Conservation (phyloP, 2,329 filamentous ascomycete genomes). For the Arthrobotrys entomopaga region DNA sequence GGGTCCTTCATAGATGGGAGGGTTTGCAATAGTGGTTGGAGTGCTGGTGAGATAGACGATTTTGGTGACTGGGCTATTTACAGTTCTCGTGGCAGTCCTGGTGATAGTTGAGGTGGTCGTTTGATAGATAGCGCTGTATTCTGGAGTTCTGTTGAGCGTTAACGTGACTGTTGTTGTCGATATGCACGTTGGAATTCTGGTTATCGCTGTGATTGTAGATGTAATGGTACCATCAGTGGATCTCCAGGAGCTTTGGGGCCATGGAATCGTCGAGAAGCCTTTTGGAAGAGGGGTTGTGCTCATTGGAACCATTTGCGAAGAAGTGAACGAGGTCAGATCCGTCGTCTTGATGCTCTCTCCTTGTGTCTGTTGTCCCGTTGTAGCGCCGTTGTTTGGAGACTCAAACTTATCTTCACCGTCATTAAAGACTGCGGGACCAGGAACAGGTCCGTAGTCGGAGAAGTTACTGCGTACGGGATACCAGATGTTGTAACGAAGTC, state of each 20-base stretch:
- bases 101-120: slow-evolving; percentile 19
- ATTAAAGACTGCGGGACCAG: slow-evolving; percentile 39
- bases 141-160: neutral
- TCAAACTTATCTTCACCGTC: slow-evolving; percentile 21
- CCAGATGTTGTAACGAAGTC: slow-evolving; percentile 52
- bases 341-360: neutral
- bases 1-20: neutral
- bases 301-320: neutral
- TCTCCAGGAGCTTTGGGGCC: slow-evolving; percentile 8
- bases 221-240: slow-evolving; percentile 1
- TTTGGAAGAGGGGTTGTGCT: slow-evolving; percentile 12
- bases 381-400: neutral
- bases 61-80: neutral
- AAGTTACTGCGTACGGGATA: slow-evolving; percentile 30
- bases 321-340: neutral
- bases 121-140: too few species aligned
- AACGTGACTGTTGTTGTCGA: neutral
- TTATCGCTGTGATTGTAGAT: slow-evolving; percentile 7
- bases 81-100: slow-evolving; percentile 2
- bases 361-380: too few species aligned
- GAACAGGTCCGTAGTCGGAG: slow-evolving; percentile 42
- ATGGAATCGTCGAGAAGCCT: slow-evolving; percentile 41
- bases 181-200: neutral
- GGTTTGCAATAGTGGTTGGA: neutral
- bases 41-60: slow-evolving; percentile 10